A percentile compares a stretch with the other conserved stretches of the same genome.
phyloP scores from a whole-genome alignment of 352 stramenopile species.

The Pilasporangium apinafurcum region DNA sequence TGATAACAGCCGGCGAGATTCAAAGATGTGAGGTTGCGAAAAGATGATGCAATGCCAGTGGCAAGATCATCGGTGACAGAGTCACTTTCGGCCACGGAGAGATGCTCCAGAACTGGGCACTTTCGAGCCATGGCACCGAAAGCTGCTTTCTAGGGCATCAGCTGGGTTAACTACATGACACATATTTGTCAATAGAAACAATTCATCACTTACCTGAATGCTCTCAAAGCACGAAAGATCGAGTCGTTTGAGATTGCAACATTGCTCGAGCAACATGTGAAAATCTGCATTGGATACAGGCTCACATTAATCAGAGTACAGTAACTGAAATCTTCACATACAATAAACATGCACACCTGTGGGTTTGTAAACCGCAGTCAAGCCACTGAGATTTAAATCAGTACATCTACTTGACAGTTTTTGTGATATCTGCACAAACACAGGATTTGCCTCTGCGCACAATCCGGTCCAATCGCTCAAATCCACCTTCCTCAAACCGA shows the following conservation, averaged over 20 bases:
- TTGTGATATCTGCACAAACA: conserved; percentile 27
- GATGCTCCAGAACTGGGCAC: conserved; percentile 17
- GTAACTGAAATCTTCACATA: background rate
- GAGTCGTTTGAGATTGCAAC: conserved; percentile 23
- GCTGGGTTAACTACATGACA: background rate
- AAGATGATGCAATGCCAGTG: conserved; percentile 15
- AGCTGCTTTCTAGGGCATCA: conserved; percentile 40
- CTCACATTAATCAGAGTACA: background rate
- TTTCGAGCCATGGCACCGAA: conserved; percentile 19
- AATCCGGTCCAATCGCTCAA: conserved; percentile 49
- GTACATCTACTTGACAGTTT: conserved; percentile 38
- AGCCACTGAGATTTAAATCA: conserved; percentile 37
- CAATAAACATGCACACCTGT: conserved; percentile 16
- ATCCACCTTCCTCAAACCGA: conserved; percentile 25
- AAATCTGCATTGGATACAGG: conserved; percentile 21
- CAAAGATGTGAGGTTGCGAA: conserved; percentile 30
- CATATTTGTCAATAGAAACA: background rate
- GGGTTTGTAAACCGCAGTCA: conserved; percentile 12
- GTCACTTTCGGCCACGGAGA: conserved; percentile 38
- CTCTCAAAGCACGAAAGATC: conserved; percentile 26
- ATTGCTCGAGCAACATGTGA: conserved; percentile 24
- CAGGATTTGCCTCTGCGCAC: conserved; percentile 10
- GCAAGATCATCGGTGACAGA: conserved; percentile 53
- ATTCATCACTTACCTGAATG: conserved; percentile 20
- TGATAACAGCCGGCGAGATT: conserved; percentile 36